Evolutionary conservation across 2,329 filamentous ascomycete species (phyloP).

Genomic region (Apiospora saccharicola): DNA sequence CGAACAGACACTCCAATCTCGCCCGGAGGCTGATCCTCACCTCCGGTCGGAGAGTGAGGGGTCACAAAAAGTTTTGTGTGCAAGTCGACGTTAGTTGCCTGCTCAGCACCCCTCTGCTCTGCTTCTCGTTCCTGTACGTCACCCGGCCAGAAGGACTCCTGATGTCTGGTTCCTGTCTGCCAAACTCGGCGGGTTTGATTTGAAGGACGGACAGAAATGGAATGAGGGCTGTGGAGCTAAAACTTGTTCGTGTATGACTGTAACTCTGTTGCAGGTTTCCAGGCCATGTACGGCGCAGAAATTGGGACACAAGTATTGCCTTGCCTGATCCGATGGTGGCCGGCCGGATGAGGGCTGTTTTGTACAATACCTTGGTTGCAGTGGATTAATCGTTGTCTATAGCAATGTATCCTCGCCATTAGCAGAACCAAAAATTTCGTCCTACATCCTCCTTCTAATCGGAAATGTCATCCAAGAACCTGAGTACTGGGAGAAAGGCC

Average conservation of each 20-base stretch:
- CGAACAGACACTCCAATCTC: slow-evolving; percentile 15
- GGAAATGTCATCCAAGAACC: not conserved
- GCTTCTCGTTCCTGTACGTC: not conserved
- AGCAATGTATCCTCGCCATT: slow-evolving; percentile 1
- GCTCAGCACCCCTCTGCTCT: not conserved
- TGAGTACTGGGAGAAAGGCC: not conserved
- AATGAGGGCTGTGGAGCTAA: not conserved
- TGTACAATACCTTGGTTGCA: not conserved
- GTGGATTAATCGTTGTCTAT: not conserved
- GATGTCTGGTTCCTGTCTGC: not conserved
- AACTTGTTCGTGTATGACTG: not conserved
- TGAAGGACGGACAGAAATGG: not conserved
- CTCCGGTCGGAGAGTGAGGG: slow-evolving; percentile 19
- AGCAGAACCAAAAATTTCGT: not conserved
- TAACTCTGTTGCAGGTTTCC: not conserved
- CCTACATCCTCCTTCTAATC: not conserved
- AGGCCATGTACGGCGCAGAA: not conserved
- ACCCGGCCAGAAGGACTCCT: not conserved
- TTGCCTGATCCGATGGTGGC: not conserved
- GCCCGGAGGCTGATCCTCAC: slow-evolving; percentile 1
- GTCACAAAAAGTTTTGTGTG: not conserved
- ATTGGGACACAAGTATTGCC: not conserved
- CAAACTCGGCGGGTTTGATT: not conserved
- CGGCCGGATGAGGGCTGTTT: not conserved
- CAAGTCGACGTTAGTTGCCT: not conserved